Evolutionary conservation across 352 stramenopile genomes (phyloP), one percentile per base, ranked within the genome.

Genomic region (Pythium phragmitis): DNA sequence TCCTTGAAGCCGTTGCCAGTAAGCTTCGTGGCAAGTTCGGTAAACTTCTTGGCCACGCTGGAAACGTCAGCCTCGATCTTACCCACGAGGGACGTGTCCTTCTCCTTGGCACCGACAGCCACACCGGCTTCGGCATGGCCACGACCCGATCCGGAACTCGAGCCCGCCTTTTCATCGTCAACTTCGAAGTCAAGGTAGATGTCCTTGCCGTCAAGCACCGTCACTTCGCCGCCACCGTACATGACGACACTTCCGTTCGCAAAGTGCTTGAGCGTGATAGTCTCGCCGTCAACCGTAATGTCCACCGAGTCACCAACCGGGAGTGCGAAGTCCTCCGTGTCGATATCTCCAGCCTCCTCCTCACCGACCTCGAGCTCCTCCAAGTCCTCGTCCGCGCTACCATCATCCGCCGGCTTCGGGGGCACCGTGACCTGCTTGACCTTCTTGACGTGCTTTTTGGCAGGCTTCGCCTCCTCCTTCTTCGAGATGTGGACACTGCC

Each of bases 11-110:
- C 75, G 17, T 85, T 68, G 14, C 53, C 51, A 43, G 76, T 78
- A 9, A 92, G 66, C 67, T 90, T 81, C 14, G 80, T 89, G 39
- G 77, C 70, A 12, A 90, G 64, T 55, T 87, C 70, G 41, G 73
- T 85, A 45, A 83, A 79, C 36, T 74, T 74, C 36, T 69, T 60
- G 17, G 73, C 67, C 33, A 72, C 65, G 16, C 51, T 48, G 46
- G 65, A 71, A 26, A 66, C 53, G 23, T 71, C 65, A 2, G 51
- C 57, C 65, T 71, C 65, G 2, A 67, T 47, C 9, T 41, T 42
- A 1, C n/a, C 41, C 2, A 67, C 30, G 46, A 71, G 13, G 6
- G 39, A 42, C 43, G 14, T 41, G 43, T 63, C 43, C 26, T 23
- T 41, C 28, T 55, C 30, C 16, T 13, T 14, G n/a, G 41, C 30